A percentile compares a stretch with the other conserved stretches of the same genome.
Evolutionary conservation across 176 grass and related monocot genomes (phyloP).

Genomic region (Puya raimondii): DNA sequence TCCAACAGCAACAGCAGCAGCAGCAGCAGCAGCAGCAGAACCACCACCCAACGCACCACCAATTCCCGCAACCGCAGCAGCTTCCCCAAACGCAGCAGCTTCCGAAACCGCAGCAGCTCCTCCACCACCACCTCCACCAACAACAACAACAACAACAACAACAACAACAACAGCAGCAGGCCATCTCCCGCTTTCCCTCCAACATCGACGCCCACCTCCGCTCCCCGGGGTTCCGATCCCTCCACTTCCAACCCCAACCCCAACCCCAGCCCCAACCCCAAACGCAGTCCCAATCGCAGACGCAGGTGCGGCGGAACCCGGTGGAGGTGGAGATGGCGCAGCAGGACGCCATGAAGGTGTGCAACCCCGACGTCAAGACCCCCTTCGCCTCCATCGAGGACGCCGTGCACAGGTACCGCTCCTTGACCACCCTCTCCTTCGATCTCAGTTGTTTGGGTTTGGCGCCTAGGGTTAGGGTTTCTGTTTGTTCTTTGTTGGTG

Average conservation of each 20-base stretch:
- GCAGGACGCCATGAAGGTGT: constrained; percentile 83
- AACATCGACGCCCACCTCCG: constrained; percentile 98
- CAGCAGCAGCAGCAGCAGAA: constrained; percentile 58
- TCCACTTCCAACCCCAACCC: constrained; percentile 27
- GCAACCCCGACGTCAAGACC: constrained; percentile 77
- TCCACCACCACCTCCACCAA: constrained; percentile 24
- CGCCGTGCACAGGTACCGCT: constrained; percentile 63
- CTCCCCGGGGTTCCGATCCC: constrained; percentile 64
- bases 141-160: constrained; percentile 34
- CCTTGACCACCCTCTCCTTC: too few species aligned
- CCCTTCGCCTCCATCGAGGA: constrained; percentile 86
- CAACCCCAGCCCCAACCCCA: constrained; percentile 22
- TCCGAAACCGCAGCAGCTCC: constrained; percentile 20
- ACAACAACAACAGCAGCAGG: constrained; percentile 43
- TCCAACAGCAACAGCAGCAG: too few species aligned
- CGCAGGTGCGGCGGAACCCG: constrained; percentile 25
- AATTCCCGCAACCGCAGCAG: constrained; percentile 30
- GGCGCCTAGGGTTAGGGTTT: constrained; percentile 3
- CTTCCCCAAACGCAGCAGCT: constrained; percentile 32
- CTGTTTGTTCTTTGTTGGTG: background rate
- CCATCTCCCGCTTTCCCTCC: constrained; percentile 93
- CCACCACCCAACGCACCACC: constrained; percentile 65
- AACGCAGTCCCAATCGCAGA: background rate
- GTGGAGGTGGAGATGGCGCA: constrained; percentile 86
- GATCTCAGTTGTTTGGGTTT: background rate